Base-by-base conservation (phyloP, 306 rosid species). In the Begonia masoniana region DNA sequence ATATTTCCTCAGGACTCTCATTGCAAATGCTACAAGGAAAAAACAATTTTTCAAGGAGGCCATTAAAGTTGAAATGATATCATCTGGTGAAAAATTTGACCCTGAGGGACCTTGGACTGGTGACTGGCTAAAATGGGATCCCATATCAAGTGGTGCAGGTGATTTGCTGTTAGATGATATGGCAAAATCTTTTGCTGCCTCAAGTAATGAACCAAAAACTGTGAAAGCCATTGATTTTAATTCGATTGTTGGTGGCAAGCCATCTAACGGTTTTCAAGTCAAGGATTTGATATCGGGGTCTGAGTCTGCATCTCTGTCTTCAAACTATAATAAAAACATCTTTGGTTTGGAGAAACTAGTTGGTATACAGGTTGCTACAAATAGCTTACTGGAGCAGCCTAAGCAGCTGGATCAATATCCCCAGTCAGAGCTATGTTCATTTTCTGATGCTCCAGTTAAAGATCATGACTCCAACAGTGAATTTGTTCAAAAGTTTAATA, bases 81-180 rank as follows among this genome's bases (percentile, higher is more conserved):
- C 92, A 57, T 64, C 88, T 24, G 63, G 71, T 69, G 73, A 57
- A 42, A 59, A 67, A 59, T 65, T 62, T 56, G 81, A 73, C 36
- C 48, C 62, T 17, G 62, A 71, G 43, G 81, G 83, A 68, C 74
- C 73, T 57, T 62, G 57, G 68, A 62, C 66, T 43, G 58, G 70
- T 11, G 87, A 89, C 55, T 65, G 64, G 70, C 66, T 77, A 13
- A 71, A 75, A 55, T 91, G 88, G 92, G 96, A 91, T 65, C 86
- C 96, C 49, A 58, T 83, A 65, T 78, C 96, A 60, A 81, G 84
- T 57, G 95, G 97, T 21, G 77, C 78, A 63, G 96, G 99, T 47
- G 96, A 91, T 70, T 70, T 91, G 65, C 57, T 66, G 50, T 68
- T 83, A 68, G 94, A 81, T 24, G 88, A 86, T 66, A 57, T 81